Base-by-base conservation (phyloP, 768 basidiomycete species). In the Tulasnella sp. region DNA sequence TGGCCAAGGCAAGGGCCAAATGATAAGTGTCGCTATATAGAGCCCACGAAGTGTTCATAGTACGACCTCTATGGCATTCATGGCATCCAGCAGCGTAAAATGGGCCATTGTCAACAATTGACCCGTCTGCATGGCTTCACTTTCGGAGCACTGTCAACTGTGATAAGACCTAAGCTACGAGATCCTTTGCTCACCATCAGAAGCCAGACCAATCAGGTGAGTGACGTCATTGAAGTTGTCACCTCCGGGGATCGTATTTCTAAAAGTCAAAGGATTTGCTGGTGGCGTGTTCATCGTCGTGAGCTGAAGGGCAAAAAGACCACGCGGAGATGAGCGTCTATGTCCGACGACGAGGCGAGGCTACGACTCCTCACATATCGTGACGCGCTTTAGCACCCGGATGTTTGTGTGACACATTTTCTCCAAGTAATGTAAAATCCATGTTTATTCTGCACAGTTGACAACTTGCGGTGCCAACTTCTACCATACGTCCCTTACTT, bases 31-130 rank as follows among this genome's bases (percentile, higher is more conserved):
- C 48, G 74, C 50, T 48, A 14, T 14, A 60, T 6, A 50, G 41
- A 40, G 44, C 42, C 9, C 7, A 41, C 58, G 24, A 46, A 72
- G 37, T 46, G 28, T 50, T 16, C 34, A 9, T 31, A 34, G 77
- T 83, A 88, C 80, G 84, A 94, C 95, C 90, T 96, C 94, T 78
- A 98, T 91, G 20, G 95, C 94, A 83, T 93, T 94, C 96, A 98
- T 97, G n/a, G 95, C 92, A 81, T 98, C 96, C 81, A 92, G 90
- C 73, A 97, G 88, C 24, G 91, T 90, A 83, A 95, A 93, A 42
- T 89, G 90, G 0, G 92, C 89, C 83, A 91, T 91, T 46, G 95
- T 89, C 8, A 96, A 81, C 80, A 96, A 86, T 50, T 88, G 88
- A 18, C 91, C 91, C 0, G 89, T 86, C 42, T 89, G 87, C 90